Base-by-base conservation (phyloP, 83 land plant genomes). In the Diphasiastrum complanatum region DNA sequence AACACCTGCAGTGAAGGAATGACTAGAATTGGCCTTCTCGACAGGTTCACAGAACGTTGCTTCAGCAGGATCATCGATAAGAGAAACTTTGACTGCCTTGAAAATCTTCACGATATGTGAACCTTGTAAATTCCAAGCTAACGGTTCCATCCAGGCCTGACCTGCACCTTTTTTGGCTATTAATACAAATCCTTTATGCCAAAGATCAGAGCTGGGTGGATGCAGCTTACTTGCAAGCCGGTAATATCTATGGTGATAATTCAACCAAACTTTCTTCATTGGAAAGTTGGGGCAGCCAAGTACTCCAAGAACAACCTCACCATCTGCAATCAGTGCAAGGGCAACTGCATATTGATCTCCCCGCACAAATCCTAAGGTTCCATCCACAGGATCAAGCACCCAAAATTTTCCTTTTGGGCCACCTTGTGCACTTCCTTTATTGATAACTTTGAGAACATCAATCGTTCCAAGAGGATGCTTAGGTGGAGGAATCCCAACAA, bases 261-360 rank as follows among this genome's bases (percentile, higher is more conserved):
- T 73, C 10, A 87, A 65, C 90, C 89, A 82, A 52, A 82, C 85
- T 45, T 72, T 84, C 43, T 72, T 79, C 79, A 87, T 76, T 30
- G 97, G 95, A 74, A 79, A 82, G 66, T 91, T 91, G 26, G 97
- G 97, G 47, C 97, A 87, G 8, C 95, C 97, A 2, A 91, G 79
- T 41, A 87, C 97, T 36, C 95, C 97, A 61, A 91, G 76, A 12
- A 85, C 82, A 26, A 85, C 87, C 75, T 85, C 81, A 27, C 97
- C 97, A 57, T 91, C 80, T 16, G 85, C 90, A 5, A 91, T 79
- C 73, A 91, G 35, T 18, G 91, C 89, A 33, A 91, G 78, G 35
- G 95, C 97, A 31, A 91, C 51, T 28, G 97, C 97, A 76, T 91
- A 91, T 47, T 91, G 97, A 60, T 91, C 86, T 12, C 97, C 97